These are phyloP conservation scores for Endoconidiophora polonica DNA, from an alignment of 2,329 filamentous ascomycete genomes.

Conservation along the genomic window DNA sequence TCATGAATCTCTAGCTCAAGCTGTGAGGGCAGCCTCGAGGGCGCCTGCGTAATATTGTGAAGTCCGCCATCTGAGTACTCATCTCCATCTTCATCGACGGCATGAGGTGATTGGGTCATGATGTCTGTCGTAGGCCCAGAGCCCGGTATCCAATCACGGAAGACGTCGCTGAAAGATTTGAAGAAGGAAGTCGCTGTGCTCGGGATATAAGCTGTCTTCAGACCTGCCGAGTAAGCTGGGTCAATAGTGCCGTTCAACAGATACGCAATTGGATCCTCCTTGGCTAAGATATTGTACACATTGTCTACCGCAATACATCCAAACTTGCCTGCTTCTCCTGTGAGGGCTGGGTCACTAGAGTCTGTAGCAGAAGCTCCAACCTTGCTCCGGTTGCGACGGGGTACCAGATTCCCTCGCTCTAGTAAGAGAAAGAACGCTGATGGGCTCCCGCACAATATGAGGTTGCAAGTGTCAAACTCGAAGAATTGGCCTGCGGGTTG, in stretches of 20 bases:
- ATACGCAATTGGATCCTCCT: slow-evolving; percentile 67
- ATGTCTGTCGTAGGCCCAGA: too few relatives aligned
- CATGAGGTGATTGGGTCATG: too few relatives aligned
- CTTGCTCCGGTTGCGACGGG: slow-evolving; percentile 60
- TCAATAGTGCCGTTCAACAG: slow-evolving; percentile 84
- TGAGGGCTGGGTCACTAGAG: slow-evolving; percentile 38
- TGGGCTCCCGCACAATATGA: slow-evolving; percentile 82
- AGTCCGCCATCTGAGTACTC: not conserved
- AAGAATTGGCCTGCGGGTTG: slow-evolving; percentile 44
- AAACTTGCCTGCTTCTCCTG: slow-evolving; percentile 64
- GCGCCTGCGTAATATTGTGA: not conserved
- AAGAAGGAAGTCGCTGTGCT: slow-evolving; percentile 50
- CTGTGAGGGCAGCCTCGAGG: slow-evolving; percentile 39
- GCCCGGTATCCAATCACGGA: slow-evolving; percentile 37
- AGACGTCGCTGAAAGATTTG: slow-evolving; percentile 43
- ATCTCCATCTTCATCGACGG: slow-evolving; percentile 16
- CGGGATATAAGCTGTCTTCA: slow-evolving; percentile 68
- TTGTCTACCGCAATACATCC: slow-evolving; percentile 91
- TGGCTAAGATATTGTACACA: slow-evolving; percentile 76
- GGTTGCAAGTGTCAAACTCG: slow-evolving; percentile 78
- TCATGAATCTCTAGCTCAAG: slow-evolving; percentile 94
- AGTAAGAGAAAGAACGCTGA: slow-evolving; percentile 85
- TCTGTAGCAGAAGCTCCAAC: slow-evolving; percentile 54
- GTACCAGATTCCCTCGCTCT: slow-evolving; percentile 54
- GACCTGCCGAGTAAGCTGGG: slow-evolving; percentile 53